Evolutionary conservation across 108 stramenopile genomes (phyloP).

Genomic region (Stephanodiscus minutulus): DNA sequence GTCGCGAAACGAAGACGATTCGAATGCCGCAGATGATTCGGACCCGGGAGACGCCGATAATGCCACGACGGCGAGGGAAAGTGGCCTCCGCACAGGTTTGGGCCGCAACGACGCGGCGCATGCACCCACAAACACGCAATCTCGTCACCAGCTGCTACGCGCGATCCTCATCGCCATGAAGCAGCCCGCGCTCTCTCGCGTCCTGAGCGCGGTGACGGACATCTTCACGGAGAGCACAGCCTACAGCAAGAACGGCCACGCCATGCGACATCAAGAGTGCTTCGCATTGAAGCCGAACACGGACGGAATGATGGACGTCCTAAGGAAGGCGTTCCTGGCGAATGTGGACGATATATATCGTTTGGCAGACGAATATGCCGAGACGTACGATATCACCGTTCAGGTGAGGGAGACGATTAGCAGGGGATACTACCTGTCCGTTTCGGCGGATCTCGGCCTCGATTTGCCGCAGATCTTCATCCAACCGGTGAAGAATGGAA

Average conservation of each 20-base stretch:
- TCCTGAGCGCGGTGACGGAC: conserved; percentile 61
- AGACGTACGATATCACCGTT: conserved; percentile 75
- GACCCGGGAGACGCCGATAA: conserved; percentile 41
- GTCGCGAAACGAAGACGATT: conserved; percentile 24
- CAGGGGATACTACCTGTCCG: conserved; percentile 81
- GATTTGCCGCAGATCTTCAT: conserved; percentile 78
- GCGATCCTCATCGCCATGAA: conserved; percentile 78
- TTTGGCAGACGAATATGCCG: conserved; percentile 86
- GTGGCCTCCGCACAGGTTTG: conserved; percentile 74
- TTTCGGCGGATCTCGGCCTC: conserved; percentile 61
- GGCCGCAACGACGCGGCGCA: conserved; percentile 41
- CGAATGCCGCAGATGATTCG: conserved; percentile 18
- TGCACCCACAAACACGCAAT: conserved; percentile 12
- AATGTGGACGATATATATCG: conserved; percentile 93
- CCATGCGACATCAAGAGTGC: conserved; percentile 91
- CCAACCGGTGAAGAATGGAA: conserved; percentile 74
- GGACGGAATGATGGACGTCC: conserved; percentile 85
- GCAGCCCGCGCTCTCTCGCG: conserved; percentile 64
- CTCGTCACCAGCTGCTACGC: conserved; percentile 68
- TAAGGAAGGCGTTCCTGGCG: conserved; percentile 81
- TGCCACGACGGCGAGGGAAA: conserved; percentile 40
- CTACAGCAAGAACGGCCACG: conserved; percentile 75
- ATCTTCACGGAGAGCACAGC: conserved; percentile 82
- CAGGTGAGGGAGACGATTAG: conserved; percentile 70
- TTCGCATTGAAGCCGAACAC: conserved; percentile 86